Conservation (phyloP, 108 stramenopile genomes). For the Cylindrotheca closterium region DNA sequence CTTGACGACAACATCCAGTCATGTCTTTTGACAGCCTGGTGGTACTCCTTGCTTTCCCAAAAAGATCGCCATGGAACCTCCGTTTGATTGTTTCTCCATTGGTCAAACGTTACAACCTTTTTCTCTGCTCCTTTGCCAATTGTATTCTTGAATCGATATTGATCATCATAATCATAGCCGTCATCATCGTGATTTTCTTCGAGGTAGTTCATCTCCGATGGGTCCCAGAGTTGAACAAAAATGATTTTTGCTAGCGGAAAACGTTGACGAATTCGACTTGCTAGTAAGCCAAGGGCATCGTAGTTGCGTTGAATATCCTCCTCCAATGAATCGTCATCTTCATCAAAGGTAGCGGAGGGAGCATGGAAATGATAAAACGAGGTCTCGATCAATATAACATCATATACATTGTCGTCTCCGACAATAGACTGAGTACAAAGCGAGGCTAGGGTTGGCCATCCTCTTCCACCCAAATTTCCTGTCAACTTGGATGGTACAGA, state of each 20-base stretch:
- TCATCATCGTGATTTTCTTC: neutral
- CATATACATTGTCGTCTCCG: slow-evolving; percentile 18
- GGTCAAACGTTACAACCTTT: slow-evolving; percentile 21
- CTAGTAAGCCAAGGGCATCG: slow-evolving; percentile 12
- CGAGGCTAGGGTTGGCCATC: slow-evolving; percentile 26
- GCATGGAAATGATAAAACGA: no score
- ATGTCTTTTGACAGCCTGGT: neutral
- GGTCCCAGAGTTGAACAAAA: slow-evolving; percentile 35
- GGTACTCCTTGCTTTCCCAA: neutral
- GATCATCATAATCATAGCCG: no score
- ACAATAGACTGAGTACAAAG: slow-evolving; percentile 48
- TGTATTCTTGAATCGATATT: no score
- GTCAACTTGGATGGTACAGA: slow-evolving; percentile 29
- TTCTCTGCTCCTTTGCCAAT: no score
- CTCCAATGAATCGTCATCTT: no score
- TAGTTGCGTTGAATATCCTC: no score
- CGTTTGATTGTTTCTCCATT: slow-evolving; percentile 16
- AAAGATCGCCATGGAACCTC: neutral
- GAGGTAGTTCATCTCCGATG: slow-evolving; percentile 12
- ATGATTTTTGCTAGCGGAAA: slow-evolving; percentile 38
- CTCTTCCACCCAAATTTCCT: slow-evolving; percentile 13
- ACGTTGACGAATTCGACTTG: slow-evolving; percentile 32
- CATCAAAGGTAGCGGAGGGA: no score
- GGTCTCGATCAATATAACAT: slow-evolving; percentile 44
- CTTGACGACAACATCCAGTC: neutral